phyloP scores from a whole-genome alignment of 768 basidiomycete genomes.

The Pleurotus platypus region DNA sequence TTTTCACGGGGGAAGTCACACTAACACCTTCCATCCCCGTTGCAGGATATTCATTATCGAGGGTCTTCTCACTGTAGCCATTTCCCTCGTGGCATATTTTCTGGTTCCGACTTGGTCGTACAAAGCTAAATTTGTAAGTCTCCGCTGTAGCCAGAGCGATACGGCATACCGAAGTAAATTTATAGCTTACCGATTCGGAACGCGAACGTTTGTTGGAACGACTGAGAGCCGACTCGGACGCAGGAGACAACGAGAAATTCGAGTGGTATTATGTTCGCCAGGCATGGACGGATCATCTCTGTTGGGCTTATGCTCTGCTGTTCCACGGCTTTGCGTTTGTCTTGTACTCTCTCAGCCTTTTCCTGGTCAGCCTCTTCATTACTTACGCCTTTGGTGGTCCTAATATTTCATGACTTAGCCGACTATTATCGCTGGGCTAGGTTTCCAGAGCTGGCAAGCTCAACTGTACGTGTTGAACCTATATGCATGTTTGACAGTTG shows the following conservation, averaged over 20 bases:
- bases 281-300: slow-evolving; percentile 53
- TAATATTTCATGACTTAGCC: slow-evolving; percentile 29
- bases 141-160: slow-evolving; percentile 2
- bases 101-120: slow-evolving; percentile 59
- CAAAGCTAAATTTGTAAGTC: slow-evolving; percentile 50
- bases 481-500: background rate
- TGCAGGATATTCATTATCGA: slow-evolving; percentile 58
- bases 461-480: slow-evolving; percentile 38
- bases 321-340: slow-evolving; percentile 64
- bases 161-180: slow-evolving; percentile 4
- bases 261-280: slow-evolving; percentile 55
- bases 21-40: background rate
- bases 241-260: slow-evolving; percentile 49
- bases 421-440: slow-evolving; percentile 55
- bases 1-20: background rate
- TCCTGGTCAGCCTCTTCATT: slow-evolving; percentile 35
- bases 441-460: slow-evolving; percentile 58
- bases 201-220: slow-evolving; percentile 45
- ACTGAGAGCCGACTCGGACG: slow-evolving; percentile 51
- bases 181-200: slow-evolving; percentile 50
- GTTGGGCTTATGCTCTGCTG: slow-evolving; percentile 57
- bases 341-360: slow-evolving; percentile 54
- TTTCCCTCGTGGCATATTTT: slow-evolving; percentile 48
- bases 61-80: slow-evolving; percentile 45
- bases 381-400: background rate